Base-by-base conservation (phyloP, 2,329 filamentous ascomycete species). In the Exophiala mesophila region DNA sequence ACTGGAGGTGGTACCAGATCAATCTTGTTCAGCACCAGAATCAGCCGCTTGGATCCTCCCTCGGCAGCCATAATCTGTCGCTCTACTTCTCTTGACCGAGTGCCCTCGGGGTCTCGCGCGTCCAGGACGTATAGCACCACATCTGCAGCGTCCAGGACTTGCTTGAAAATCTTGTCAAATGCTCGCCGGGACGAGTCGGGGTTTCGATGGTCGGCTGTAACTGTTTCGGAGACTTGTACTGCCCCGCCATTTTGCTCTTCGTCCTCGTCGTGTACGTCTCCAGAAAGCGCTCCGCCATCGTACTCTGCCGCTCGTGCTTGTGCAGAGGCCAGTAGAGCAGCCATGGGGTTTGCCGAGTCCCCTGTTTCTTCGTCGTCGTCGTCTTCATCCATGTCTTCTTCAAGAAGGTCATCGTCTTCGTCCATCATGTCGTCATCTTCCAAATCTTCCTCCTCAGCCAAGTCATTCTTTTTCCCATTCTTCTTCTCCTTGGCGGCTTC, bases 141-240 rank as follows among this genome's bases (percentile, higher is more conserved):
- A 61, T 96, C 89, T 36, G 89, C 85, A 50, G 85, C 78, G 49
- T 94, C 86, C 23, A 94, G 81, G 12, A 96, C 88, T 60, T 87
- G 78, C 72, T 95, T 95, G 76, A 95, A 96, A 56, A 94, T 81
- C 72, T 94, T 95, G 75, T 95, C 88, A 66, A 90, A 95, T 41
- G 88, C 86, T 65, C 82, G 87, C 58, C 88, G 79, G 39, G 89
- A 95, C 34, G 74, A 76, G 49, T 84, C 80, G 57, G 57, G 55
- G 63, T 65, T 47, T 54, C 47, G 43, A 45, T 55, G 45, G 35
- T 56, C 47, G 24, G 41, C 19, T 16, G 53, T 20, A 24, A 52
- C 18, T 8, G 42, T 47, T 24, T 45, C 44, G 8, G 51, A 51
- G 5, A 55, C 16, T 34, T 50, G 69, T 28, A 69, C 66, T 17